Base-by-base conservation (phyloP, 31 red algal genomes). In the Bonnemaisonia californica region DNA sequence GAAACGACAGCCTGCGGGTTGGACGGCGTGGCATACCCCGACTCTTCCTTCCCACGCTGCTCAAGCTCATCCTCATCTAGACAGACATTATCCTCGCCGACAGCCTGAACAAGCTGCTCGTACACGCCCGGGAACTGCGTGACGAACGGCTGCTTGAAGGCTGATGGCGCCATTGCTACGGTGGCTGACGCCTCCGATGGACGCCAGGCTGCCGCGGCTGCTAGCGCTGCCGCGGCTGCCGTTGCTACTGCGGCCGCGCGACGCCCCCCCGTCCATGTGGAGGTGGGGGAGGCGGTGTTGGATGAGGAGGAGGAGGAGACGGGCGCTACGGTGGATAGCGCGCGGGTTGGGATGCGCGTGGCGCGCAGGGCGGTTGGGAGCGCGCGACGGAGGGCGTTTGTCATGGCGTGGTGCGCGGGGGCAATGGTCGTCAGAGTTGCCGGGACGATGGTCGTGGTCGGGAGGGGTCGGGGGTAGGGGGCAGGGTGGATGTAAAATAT, bases 1-100 rank as follows among this genome's bases (percentile, higher is more conserved):
- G 79, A 98, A 4, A 98, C 86, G 1, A 98, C 96, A 27, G 85
- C 79, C 71, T 97, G 87, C 5, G 95, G 95, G 30, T 89, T 80
- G 33, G 78, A 81, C 33, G 90, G 90, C 22, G 81, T 88, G 21
- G 90, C 90, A 71, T 93, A 93, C 35, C 90, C 90, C 55, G 82
- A 87, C 11, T 62, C 77, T 59, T 93, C 90, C 77, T 93, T 93
- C 4, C 90, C 90, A 7, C 90, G 82, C 30, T 80, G 74, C 68
- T 93, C 90, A 23, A 93, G 69, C 76, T 93, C 90, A 62, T 93
- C 90, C 29, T 86, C 90, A 0, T 93, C 90, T 23, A 93, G 37
- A 21, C 75, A 71, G 36, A 93, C 75, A 41, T 56, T 27, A 16
- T 93, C 90, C 57, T 86, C 82, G 57, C 83, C 90, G 36, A 93